Conservation (phyloP, 2,329 filamentous ascomycete species). For the Hysterium pulicare region DNA sequence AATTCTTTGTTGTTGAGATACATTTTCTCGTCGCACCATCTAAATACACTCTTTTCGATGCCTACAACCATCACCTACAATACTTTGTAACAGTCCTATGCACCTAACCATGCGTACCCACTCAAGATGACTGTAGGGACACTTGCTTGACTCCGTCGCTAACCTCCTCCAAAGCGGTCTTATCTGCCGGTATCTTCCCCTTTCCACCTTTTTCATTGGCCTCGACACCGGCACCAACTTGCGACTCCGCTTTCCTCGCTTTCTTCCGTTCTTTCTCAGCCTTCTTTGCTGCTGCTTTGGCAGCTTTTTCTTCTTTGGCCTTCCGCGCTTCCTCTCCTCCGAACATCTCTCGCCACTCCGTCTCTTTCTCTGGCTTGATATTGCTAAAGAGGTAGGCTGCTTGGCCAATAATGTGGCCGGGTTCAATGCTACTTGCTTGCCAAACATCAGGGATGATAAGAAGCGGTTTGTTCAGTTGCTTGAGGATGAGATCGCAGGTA, state of each 20-base stretch:
- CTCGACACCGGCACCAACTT: constrained; percentile 73
- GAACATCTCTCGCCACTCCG: constrained; percentile 77
- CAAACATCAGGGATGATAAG: constrained; percentile 56
- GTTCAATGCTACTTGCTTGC: constrained; percentile 40
- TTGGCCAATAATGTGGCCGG: constrained; percentile 78
- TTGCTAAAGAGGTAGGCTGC: constrained; percentile 77
- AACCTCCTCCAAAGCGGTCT: constrained; percentile 44
- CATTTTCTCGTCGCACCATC: too few relatives aligned
- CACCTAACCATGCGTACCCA: too few relatives aligned
- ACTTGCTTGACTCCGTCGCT: constrained; percentile 45
- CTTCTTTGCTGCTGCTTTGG: constrained; percentile 54
- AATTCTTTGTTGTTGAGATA: too few relatives aligned
- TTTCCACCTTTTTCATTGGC: constrained; percentile 69
- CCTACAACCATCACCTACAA: too few relatives aligned
- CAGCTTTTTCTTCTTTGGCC: constrained; percentile 67
- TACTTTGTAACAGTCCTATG: too few relatives aligned
- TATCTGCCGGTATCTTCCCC: constrained; percentile 28
- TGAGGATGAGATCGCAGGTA: constrained; percentile 63
- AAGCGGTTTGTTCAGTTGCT: constrained; percentile 64
- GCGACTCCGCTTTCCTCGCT: constrained; percentile 57
- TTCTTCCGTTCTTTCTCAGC: constrained; percentile 64
- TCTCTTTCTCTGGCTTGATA: constrained; percentile 77
- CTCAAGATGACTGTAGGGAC: constrained; percentile 39
- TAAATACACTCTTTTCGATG: too few relatives aligned
- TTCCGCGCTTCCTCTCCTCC: constrained; percentile 65